These are phyloP conservation scores for Russula sp. DNA, from an alignment of 768 basidiomycete genomes.

Conservation along the genomic window DNA sequence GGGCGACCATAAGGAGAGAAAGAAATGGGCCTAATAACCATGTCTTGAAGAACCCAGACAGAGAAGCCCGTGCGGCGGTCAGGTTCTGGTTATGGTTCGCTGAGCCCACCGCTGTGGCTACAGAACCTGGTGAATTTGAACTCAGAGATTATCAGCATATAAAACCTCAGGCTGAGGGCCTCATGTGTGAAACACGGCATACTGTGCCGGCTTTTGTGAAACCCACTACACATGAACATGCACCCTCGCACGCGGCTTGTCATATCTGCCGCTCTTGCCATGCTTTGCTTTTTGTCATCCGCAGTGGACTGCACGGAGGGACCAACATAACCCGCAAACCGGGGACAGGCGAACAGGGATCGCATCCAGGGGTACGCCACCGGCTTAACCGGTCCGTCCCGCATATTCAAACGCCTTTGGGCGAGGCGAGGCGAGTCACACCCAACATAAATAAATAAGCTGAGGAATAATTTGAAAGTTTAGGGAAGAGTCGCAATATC, in stretches of 20 bases:
- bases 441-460: background rate
- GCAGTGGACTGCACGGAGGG: background rate
- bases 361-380: background rate
- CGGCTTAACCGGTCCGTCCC: constrained; percentile 7
- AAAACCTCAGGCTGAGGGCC: background rate
- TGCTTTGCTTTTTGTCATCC: background rate
- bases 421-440: background rate
- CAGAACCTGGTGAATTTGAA: background rate
- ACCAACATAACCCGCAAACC: no score
- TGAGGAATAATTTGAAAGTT: background rate
- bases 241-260: no score
- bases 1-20: background rate
- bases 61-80: background rate
- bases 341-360: background rate
- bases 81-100: background rate
- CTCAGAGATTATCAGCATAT: background rate
- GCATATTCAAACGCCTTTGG: background rate
- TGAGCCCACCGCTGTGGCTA: background rate
- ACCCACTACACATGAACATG: background rate
- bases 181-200: constrained; percentile 6
- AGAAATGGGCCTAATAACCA: background rate
- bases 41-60: background rate
- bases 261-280: background rate
- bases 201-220: background rate
- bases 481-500: no score